A percentile compares a stretch with the other conserved stretches of the same genome.
These are phyloP conservation scores for Paxillus involutus DNA, from an alignment of 768 basidiomycete species.

Conservation along the genomic window DNA sequence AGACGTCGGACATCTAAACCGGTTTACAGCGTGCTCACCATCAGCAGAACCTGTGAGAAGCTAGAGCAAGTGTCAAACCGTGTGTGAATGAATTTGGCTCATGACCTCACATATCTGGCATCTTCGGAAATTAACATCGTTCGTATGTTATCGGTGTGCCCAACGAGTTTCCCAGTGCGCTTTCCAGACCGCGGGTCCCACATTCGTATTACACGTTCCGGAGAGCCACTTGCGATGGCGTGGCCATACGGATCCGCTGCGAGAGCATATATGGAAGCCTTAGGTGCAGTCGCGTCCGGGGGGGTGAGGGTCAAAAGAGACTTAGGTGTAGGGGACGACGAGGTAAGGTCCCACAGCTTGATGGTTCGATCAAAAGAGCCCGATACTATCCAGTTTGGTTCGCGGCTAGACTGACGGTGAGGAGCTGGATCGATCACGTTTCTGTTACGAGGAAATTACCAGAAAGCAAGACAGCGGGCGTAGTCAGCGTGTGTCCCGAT, in stretches of 20 bases:
- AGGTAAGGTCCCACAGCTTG: conserved; percentile 87
- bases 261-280: conserved; percentile 76
- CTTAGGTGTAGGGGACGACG: conserved; percentile 38
- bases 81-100: conserved; percentile 1
- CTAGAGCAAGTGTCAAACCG: conserved; percentile 34
- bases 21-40: conserved; percentile 31
- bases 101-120: conserved; percentile 74
- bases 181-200: conserved; percentile 93
- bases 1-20: conserved; percentile 8
- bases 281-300: conserved; percentile 63
- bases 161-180: conserved; percentile 82
- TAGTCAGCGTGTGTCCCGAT: conserved; percentile 85
- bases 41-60: conserved; percentile 86
- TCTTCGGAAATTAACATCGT: conserved; percentile 89
- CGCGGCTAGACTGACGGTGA: conserved; percentile 46
- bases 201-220: conserved; percentile 84
- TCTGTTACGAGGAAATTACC: conserved; percentile 41
- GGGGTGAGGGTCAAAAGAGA: conserved; percentile 67
- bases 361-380: conserved; percentile 94
- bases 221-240: conserved; percentile 84
- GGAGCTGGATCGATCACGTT: conserved; percentile 5
- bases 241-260: conserved; percentile 79
- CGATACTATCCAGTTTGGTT: conserved; percentile 86
- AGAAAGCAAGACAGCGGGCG: conserved; percentile 75
- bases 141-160: conserved; percentile 96